Conservation (phyloP, 768 basidiomycete genomes). For the Amanita phalloides region DNA sequence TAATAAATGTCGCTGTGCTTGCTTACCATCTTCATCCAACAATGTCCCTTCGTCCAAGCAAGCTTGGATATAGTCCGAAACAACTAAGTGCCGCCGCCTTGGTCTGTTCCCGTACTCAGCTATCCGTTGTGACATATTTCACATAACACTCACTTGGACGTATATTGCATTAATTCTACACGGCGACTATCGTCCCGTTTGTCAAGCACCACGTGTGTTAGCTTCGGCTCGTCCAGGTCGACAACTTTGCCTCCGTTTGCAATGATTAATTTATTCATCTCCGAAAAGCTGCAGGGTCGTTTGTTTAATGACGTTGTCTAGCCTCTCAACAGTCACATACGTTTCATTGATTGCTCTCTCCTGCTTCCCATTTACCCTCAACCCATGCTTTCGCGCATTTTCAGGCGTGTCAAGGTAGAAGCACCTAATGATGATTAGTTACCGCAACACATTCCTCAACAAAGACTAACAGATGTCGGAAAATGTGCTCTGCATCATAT, state of each 20-base stretch:
- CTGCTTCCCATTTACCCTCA: slow-evolving; percentile 44
- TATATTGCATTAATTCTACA: slow-evolving; percentile 55
- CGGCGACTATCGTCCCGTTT: slow-evolving; percentile 73
- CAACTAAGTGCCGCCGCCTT: slow-evolving; percentile 67
- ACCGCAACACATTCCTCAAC: neutral
- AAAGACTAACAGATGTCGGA: slow-evolving; percentile 64
- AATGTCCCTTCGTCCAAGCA: slow-evolving; percentile 79
- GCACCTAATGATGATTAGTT: slow-evolving; percentile 32
- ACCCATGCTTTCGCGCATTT: slow-evolving; percentile 58
- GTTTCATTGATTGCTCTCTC: slow-evolving; percentile 40
- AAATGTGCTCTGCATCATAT: slow-evolving; percentile 73
- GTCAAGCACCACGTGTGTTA: slow-evolving; percentile 83
- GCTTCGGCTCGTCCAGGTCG: slow-evolving; percentile 59
- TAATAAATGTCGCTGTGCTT: neutral
- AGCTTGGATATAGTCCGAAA: slow-evolving; percentile 67
- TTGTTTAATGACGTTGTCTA: neutral
- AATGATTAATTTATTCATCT: slow-evolving; percentile 39
- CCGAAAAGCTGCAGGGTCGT: slow-evolving; percentile 35
- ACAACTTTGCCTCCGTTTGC: slow-evolving; percentile 68
- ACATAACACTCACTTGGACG: slow-evolving; percentile 46
- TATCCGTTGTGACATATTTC: neutral
- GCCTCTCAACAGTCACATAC: slow-evolving; percentile 21
- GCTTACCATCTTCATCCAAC: slow-evolving; percentile 76
- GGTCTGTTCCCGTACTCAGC: slow-evolving; percentile 39
- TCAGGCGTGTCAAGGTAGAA: slow-evolving; percentile 83